These are phyloP conservation scores for Fusarium sp. DNA, from an alignment of 2,329 filamentous ascomycete species.

Conservation along the genomic window DNA sequence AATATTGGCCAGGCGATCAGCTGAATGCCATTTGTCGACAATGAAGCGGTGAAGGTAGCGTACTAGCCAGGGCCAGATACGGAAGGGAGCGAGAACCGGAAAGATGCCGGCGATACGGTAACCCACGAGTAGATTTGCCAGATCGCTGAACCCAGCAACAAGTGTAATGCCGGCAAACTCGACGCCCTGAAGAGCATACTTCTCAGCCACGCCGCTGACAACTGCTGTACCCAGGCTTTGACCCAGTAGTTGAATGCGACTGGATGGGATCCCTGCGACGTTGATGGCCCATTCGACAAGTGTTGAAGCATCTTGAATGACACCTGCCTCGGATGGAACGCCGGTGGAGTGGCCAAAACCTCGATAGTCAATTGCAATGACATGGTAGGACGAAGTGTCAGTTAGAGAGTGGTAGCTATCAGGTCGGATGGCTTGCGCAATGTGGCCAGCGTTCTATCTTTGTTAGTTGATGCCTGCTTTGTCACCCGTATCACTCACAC, in stretches of 20 bases:
- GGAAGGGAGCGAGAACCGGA: constrained; percentile 82
- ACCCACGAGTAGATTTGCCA: constrained; percentile 78
- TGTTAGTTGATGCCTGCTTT: constrained; percentile 26
- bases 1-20: constrained; percentile 71
- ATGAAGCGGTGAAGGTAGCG: constrained; percentile 71
- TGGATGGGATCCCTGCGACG: constrained; percentile 72
- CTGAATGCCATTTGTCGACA: constrained; percentile 85
- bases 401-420: constrained; percentile 82
- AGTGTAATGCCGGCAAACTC: constrained; percentile 86
- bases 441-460: constrained; percentile 81
- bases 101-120: constrained; percentile 85
- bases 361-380: constrained; percentile 91
- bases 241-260: constrained; percentile 83
- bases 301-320: constrained; percentile 83
- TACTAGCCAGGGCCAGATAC: constrained; percentile 73
- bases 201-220: constrained; percentile 78
- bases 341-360: constrained; percentile 88
- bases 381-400: constrained; percentile 79
- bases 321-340: constrained; percentile 80
- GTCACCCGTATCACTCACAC: constrained; percentile 60
- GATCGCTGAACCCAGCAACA: constrained; percentile 81
- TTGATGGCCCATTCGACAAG: constrained; percentile 79
- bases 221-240: constrained; percentile 93
- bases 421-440: constrained; percentile 83
- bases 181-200: constrained; percentile 69